Evolutionary conservation across 352 stramenopile genomes (phyloP).

Genomic region (Pseudoperonospora humuli): DNA sequence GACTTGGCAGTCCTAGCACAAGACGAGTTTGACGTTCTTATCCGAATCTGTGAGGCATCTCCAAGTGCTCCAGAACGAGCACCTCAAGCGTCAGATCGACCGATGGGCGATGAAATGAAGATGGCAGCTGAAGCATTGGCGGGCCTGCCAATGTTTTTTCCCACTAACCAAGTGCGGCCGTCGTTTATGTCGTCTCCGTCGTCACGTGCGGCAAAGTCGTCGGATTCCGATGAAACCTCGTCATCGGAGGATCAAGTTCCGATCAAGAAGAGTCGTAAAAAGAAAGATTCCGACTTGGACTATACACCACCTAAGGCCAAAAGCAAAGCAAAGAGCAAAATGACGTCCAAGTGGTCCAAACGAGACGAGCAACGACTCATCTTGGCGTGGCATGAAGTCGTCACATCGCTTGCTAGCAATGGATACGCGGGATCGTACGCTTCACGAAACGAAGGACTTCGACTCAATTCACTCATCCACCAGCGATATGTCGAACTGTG

Average conservation of each 20-base stretch:
- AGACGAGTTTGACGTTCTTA: constrained; percentile 17
- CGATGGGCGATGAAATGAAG: constrained; percentile 27
- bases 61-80: background rate
- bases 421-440: constrained; percentile 19
- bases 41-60: constrained; percentile 16
- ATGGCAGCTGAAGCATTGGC: constrained; percentile 26
- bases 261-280: constrained; percentile 1
- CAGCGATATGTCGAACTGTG: constrained; percentile 29
- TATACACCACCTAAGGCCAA: constrained; percentile 22
- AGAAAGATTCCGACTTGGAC: constrained; percentile 8
- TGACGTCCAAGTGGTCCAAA: constrained; percentile 22
- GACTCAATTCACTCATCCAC: constrained; percentile 29
- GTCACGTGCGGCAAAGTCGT: background rate
- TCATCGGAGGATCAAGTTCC: constrained; percentile 1
- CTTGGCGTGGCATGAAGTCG: constrained; percentile 26
- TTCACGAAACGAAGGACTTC: constrained; percentile 20
- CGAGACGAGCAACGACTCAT: constrained; percentile 22
- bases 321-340: constrained; percentile 15
- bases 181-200: constrained; percentile 8
- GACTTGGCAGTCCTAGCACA: constrained; percentile 13
- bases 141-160: constrained; percentile 23
- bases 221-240: constrained; percentile 2
- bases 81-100: background rate
- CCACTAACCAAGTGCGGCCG: constrained; percentile 1
- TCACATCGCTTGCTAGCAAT: constrained; percentile 15